Conservation (phyloP, 176 grass and related monocot species). For the Tuctoria greenei region DNA sequence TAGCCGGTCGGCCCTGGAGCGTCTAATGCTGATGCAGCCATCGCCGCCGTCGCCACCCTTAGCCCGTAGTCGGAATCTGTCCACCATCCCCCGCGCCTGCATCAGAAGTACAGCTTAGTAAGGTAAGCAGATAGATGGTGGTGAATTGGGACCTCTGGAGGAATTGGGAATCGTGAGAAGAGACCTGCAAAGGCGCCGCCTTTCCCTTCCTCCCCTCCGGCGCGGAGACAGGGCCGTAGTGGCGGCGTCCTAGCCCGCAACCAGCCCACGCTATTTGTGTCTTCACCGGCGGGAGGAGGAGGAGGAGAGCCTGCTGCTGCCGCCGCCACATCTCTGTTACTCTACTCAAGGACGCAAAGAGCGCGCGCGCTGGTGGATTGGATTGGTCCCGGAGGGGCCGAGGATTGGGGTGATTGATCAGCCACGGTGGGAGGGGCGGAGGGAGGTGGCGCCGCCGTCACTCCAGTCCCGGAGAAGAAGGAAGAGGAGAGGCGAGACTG, state of each 20-base stretch:
- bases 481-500: background rate
- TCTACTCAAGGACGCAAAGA: background rate
- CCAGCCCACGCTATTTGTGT: background rate
- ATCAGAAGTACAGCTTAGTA: background rate
- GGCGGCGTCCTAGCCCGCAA: background rate
- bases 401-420: background rate
- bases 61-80: constrained; percentile 57
- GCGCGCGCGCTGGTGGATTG: background rate
- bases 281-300: background rate
- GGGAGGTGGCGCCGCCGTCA: background rate
- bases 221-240: background rate
- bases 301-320: constrained; percentile 19
- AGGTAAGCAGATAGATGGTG: background rate
- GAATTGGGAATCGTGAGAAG: background rate
- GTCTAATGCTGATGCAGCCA: constrained; percentile 55
- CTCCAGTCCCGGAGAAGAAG: background rate
- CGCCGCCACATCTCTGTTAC: constrained; percentile 29
- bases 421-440: background rate
- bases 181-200: constrained; percentile 34
- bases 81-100: constrained; percentile 70
- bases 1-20: constrained; percentile 44
- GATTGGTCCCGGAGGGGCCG: background rate
- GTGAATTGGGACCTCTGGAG: background rate
- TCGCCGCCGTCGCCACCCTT: constrained; percentile 71
- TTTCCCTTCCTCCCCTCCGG: constrained; percentile 28